phyloP scores from a whole-genome alignment of 192 early-diverging fungal species.

The Coemansia sp. region DNA sequence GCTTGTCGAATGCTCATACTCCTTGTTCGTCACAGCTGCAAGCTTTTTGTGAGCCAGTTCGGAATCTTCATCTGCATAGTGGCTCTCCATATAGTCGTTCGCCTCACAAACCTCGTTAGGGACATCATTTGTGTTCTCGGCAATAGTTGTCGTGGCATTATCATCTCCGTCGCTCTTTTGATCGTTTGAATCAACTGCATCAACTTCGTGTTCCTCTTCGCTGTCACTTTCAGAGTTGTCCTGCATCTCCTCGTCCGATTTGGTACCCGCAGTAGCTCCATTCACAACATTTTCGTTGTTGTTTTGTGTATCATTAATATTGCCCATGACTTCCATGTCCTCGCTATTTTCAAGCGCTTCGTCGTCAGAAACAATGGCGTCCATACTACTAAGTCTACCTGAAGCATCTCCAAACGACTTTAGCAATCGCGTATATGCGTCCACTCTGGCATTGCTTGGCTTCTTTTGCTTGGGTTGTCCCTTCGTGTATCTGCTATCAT shows the following conservation, averaged over 20 bases:
- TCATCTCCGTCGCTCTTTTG: conserved; percentile 7
- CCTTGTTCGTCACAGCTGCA: conserved; percentile 42
- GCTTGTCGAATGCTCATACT: conserved; percentile 28
- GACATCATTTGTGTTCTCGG: conserved; percentile 8
- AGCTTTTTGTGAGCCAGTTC: conserved; percentile 39
- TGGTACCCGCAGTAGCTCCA: background rate
- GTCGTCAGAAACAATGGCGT: conserved; percentile 35
- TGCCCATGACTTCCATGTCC: conserved; percentile 44
- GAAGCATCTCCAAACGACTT: conserved; percentile 21
- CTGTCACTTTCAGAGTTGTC: background rate
- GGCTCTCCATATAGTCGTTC: conserved; percentile 38
- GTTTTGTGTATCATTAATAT: background rate
- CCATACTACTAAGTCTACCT: background rate
- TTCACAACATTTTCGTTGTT: background rate
- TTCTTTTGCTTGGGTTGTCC: conserved; percentile 3
- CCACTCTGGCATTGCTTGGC: conserved; percentile 12
- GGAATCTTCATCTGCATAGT: conserved; percentile 32
- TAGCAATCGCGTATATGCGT: conserved; percentile 42
- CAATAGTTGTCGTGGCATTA: background rate
- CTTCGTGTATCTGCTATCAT: background rate
- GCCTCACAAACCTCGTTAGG: conserved; percentile 19
- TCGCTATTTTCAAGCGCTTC: conserved; percentile 44
- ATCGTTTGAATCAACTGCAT: conserved; percentile 25
- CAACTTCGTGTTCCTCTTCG: conserved; percentile 24
- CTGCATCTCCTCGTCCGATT: conserved; percentile 2